Conservation (phyloP, 1,284 basidiomycete species). For the Ustanciosporium gigantosporum region DNA sequence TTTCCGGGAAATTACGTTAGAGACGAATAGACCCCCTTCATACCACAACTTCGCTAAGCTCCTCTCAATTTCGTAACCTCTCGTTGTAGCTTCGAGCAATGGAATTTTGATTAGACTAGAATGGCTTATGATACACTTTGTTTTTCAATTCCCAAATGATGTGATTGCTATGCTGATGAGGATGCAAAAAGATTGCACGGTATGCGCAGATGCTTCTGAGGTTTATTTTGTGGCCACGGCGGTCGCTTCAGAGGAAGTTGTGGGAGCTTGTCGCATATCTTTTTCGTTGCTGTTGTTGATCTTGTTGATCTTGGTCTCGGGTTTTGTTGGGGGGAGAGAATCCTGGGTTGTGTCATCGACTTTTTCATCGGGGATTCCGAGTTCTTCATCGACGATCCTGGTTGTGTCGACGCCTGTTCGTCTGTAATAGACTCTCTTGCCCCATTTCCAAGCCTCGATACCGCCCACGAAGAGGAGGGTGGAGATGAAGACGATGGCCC, state of each 20-base stretch:
- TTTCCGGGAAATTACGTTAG: slow-evolving; percentile 74
- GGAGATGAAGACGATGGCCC: slow-evolving; percentile 58
- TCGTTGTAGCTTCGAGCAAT: no score
- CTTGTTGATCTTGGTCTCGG: background rate
- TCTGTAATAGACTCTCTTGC: slow-evolving; percentile 48
- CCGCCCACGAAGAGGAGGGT: slow-evolving; percentile 52
- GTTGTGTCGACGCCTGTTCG: slow-evolving; percentile 8
- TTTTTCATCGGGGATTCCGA: background rate
- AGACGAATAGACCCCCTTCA: slow-evolving; percentile 31
- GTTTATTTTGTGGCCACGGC: background rate
- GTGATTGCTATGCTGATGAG: no score
- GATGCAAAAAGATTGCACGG: no score
- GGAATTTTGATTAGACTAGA: no score
- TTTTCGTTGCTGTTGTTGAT: background rate
- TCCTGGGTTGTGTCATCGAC: background rate
- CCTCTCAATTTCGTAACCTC: background rate
- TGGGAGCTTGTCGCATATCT: background rate
- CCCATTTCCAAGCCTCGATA: slow-evolving; percentile 55
- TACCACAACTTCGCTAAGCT: background rate
- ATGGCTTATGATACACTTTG: no score
- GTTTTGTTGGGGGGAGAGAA: no score
- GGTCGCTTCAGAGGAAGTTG: background rate
- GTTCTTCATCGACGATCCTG: slow-evolving; percentile 30
- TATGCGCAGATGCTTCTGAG: no score
- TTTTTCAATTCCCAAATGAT: no score